phyloP scores from a whole-genome alignment of 2,329 filamentous ascomycete species.

The Trichocomaceae sp. region DNA sequence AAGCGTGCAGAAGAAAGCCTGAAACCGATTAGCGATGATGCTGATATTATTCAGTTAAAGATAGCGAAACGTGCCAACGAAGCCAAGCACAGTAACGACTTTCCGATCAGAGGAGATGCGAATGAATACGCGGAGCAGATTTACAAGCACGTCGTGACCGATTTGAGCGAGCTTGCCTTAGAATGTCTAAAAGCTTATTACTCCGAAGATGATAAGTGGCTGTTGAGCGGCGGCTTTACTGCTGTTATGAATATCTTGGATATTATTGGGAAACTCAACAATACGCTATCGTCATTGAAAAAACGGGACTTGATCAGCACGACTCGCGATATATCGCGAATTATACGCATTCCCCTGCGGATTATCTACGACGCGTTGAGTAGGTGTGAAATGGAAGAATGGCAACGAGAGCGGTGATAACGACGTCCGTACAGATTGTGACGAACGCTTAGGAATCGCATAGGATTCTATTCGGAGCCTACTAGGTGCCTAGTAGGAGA shows the following conservation, averaged over 20 bases:
- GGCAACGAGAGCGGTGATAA: background rate
- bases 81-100: background rate
- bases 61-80: background rate
- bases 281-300: background rate
- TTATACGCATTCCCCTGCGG: background rate
- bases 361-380: background rate
- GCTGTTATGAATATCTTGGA: constrained; percentile 18
- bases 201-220: constrained; percentile 1
- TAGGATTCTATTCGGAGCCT: too few relatives aligned
- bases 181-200: constrained; percentile 20
- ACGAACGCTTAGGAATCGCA: too few relatives aligned
- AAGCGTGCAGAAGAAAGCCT: background rate
- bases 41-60: background rate
- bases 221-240: constrained; percentile 14
- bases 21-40: constrained; percentile 1
- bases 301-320: background rate
- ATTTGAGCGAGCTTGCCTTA: constrained; percentile 16
- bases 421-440: too few relatives aligned
- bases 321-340: background rate
- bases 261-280: constrained; percentile 14
- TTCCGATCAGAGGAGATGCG: constrained; percentile 4
- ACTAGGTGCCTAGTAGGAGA: too few relatives aligned
- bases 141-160: constrained; percentile 17
- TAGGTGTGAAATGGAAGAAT: background rate
- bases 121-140: constrained; percentile 17